phyloP scores from a whole-genome alignment of 305 asterid species.

The Fraxinus sp. region DNA sequence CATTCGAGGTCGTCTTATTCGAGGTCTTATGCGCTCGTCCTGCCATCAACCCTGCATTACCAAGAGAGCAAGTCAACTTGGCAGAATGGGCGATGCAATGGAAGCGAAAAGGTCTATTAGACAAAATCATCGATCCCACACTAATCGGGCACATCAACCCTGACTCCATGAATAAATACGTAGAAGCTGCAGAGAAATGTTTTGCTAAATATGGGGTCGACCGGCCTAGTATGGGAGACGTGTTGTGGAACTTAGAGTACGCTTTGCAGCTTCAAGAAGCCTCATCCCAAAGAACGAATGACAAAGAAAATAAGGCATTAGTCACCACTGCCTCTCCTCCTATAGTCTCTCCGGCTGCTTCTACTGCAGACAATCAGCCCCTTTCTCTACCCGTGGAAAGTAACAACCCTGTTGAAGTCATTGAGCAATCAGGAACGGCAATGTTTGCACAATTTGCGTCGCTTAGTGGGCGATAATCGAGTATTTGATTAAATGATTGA shows the following conservation, averaged over 20 bases:
- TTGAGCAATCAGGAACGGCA: conserved; percentile 79
- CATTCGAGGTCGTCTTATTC: conserved; percentile 72
- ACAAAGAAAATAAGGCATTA: conserved; percentile 39
- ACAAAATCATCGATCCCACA: conserved; percentile 55
- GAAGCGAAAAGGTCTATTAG: conserved; percentile 67
- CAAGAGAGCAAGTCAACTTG: conserved; percentile 85
- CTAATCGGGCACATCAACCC: conserved; percentile 48
- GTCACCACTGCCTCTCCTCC: conserved; percentile 24
- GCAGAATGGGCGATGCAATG: conserved; percentile 97
- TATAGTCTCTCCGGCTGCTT: conserved; percentile 13
- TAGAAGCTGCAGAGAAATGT: conserved; percentile 65
- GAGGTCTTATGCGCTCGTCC: conserved; percentile 83
- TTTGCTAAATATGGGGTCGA: conserved; percentile 59
- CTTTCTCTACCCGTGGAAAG: conserved; percentile 31
- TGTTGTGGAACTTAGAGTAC: conserved; percentile 56
- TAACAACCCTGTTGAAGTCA: conserved; percentile 31
- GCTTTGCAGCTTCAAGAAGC: conserved; percentile 64
- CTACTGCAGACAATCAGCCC: conserved; percentile 28
- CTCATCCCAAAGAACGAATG: conserved; percentile 49
- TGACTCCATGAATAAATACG: conserved; percentile 55
- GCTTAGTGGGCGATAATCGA: conserved; percentile 57
- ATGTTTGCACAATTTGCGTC: conserved; percentile 69
- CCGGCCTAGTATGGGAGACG: conserved; percentile 68
- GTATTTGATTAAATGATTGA: background rate
- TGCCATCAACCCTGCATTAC: conserved; percentile 69